A percentile compares a stretch with the other conserved stretches of the same genome.
Conservation (phyloP, 73 alveolate species). For the Paramecium pentaurelia region DNA sequence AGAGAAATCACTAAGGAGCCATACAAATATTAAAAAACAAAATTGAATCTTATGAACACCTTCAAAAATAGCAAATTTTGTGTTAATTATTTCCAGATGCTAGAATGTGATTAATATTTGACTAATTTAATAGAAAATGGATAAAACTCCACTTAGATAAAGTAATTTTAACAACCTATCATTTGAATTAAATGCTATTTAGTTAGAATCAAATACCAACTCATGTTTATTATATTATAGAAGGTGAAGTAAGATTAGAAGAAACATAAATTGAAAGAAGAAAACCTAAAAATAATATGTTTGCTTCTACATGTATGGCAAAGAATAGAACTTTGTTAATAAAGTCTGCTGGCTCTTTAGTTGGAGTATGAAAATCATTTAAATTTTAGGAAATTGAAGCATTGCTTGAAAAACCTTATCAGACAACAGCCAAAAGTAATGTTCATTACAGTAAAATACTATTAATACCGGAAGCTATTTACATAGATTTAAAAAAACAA, state of each 20-base stretch:
- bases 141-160: not conserved
- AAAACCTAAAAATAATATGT: not conserved
- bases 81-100: not conserved
- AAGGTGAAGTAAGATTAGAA: not conserved
- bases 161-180: not conserved
- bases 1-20: not conserved
- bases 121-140: not conserved
- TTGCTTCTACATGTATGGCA: not conserved
- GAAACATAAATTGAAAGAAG: not conserved
- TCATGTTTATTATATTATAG: not conserved
- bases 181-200: not conserved
- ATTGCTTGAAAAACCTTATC: not conserved
- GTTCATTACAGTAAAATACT: not conserved
- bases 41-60: not conserved
- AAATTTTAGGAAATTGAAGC: not conserved
- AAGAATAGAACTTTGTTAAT: not conserved
- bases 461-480: not conserved
- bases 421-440: not conserved
- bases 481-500: not conserved
- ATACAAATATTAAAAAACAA: not conserved
- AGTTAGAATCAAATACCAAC: not conserved
- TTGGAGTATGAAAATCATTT: not conserved
- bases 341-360: not conserved
- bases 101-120: not conserved
- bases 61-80: not conserved